Conservation (phyloP, 1,139 yeast genomes). For the Blastobotrys buckinghamii region DNA sequence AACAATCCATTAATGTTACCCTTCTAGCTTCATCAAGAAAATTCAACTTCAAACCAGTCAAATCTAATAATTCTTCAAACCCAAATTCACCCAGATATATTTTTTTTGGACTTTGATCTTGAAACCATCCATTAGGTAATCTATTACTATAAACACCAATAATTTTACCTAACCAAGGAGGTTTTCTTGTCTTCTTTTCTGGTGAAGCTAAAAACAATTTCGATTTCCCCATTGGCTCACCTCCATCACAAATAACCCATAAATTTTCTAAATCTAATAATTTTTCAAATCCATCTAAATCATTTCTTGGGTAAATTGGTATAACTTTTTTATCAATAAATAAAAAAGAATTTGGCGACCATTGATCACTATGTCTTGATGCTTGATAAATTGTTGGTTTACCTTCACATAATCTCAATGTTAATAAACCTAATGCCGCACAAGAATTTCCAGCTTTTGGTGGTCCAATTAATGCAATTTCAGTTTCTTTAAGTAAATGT, state of each 20-base stretch:
- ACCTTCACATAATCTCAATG: neutral
- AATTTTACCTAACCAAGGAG: neutral
- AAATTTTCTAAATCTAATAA: neutral
- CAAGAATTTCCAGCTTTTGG: neutral
- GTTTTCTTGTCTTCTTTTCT: neutral
- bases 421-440: neutral
- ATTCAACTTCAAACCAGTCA: neutral
- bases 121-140: neutral
- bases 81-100: neutral
- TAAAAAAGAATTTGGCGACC: neutral
- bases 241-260: neutral
- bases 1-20: neutral
- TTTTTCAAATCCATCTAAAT: neutral
- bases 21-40: neutral
- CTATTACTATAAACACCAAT: neutral
- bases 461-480: neutral
- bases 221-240: constrained; percentile 1
- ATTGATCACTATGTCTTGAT: neutral
- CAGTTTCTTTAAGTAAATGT: no score
- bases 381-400: neutral
- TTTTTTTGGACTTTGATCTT: neutral
- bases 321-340: neutral
- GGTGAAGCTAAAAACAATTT: neutral
- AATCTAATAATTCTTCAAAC: neutral
- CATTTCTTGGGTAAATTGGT: neutral